Base-by-base conservation (phyloP, 179 eudicot genomes). In the Gypsophila paniculata region DNA sequence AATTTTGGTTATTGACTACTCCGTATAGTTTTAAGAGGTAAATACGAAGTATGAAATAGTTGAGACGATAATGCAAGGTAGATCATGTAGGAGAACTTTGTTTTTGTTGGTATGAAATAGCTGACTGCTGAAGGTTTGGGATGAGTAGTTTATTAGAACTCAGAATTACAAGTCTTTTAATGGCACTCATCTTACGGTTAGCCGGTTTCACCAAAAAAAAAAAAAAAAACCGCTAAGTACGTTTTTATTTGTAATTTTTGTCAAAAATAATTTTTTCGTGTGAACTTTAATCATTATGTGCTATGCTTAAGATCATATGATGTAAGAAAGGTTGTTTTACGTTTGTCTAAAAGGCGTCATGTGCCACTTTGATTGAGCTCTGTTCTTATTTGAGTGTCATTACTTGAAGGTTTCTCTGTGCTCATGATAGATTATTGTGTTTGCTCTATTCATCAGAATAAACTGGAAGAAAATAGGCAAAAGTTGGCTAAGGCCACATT, bases 381-480 rank as follows among this genome's bases (percentile, higher is more conserved):
- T 49, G 52, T 55, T 63, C 52, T 63, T 34, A 13, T 34, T 61
- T 52, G 44, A 42, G 66, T 54, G 23, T 44, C 49, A 12, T 2
- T n/a, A 12, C 46, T 4, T 65, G 72, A 52, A 21, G 42, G 26
- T 29, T 19, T 15, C 5, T 52, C 17, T 26, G 17, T 46, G 53
- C 32, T 23, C 32, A 67, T 74, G 23, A 19, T 32, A 52, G 36
- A 69, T 78, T 60, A 42, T 34, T 60, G 22, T 59, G 39, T 70
- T 55, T 23, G 32, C 39, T 5, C 38, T 74, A 12, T 76, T 59
- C 76, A 81, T 62, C 89, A 95, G 99, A 88, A 77, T 72, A 75
- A 79, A 39, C 79, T 95, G 81, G 95, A 92, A 76, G 96, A 90
- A 72, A 95, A 92, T 75, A 76, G 73, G 80, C 83, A 82, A 46